A percentile compares a stretch with the other conserved stretches of the same genome.
These are phyloP conservation scores for Bromus sterilis DNA, from an alignment of 176 grass and related monocot genomes.

Conservation along the genomic window DNA sequence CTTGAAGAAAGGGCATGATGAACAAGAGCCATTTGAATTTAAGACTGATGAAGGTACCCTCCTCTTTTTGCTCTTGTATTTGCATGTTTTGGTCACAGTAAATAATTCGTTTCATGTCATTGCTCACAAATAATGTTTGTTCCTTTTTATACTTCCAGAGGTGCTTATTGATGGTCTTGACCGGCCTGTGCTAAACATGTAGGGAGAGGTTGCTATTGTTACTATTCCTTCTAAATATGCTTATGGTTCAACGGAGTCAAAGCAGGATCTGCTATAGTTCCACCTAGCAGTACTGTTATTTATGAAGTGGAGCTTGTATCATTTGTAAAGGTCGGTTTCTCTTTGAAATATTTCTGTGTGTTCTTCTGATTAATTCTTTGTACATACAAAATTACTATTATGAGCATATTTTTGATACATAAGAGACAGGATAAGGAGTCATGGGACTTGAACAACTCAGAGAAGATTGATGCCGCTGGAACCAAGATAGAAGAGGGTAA, in stretches of 20 bases:
- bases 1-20: conserved; percentile 76
- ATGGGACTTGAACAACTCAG: conserved; percentile 89
- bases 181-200: conserved; percentile 74
- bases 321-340: conserved; percentile 66
- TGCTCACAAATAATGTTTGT: not conserved
- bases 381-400: not conserved
- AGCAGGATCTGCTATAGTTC: conserved; percentile 77
- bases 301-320: conserved; percentile 95
- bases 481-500: conserved; percentile 96
- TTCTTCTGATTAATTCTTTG: not conserved
- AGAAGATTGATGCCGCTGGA: conserved; percentile 80
- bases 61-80: not conserved
- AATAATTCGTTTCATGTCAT: not conserved
- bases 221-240: conserved; percentile 88
- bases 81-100: not conserved
- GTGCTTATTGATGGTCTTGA: conserved; percentile 86
- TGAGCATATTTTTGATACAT: conserved; percentile 3
- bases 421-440: conserved; percentile 99
- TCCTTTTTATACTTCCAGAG: conserved; percentile 29
- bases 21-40: conserved; percentile 66
- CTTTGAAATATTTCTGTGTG: not conserved
- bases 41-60: conserved; percentile 82
- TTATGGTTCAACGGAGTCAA: conserved; percentile 62
- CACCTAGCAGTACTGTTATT: conserved; percentile 66
- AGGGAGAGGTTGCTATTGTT: conserved; percentile 83